Base-by-base conservation (phyloP, 106 monocot species). In the Dioscorea alata region DNA sequence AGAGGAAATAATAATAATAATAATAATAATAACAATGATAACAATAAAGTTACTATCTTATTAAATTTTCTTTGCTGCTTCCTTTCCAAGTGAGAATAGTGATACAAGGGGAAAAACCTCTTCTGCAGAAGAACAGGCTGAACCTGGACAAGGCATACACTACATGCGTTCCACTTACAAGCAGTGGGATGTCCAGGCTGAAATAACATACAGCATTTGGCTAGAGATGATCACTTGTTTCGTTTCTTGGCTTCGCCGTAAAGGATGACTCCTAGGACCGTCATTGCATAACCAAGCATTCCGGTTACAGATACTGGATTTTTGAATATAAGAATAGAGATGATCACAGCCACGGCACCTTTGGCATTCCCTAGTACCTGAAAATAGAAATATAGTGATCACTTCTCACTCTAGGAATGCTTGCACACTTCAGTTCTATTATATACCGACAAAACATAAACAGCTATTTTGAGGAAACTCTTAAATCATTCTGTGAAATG, bases 281-380 rank as follows among this genome's bases (percentile, higher is more conserved):
- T 91, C 24, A 94, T 79, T 2, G 74, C 71, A 67, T 90, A 94
- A 57, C 94, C 94, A 23, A 88, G 83, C 90, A 94, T 90, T 32
- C 94, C 94, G 18, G 85, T 85, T 4, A 90, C 62, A 0, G 94
- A 90, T 12, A 94, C 88, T 1, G 94, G 94, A 33, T 94, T 94
- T 51, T 60, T 85, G 64, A 94, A 94, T 73, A 94, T 85, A 49
- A 90, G 64, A 50, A 94, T 90, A 21, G 94, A 94, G n/a, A 94
- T 70, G 0, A 94, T 90, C 51, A 94, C 94, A 4, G 90, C 94
- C 0, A 94, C 85, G 32, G 94, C 94, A 13, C 94, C 94, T 77
- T 94, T 94, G 13, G 94, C 90, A 78, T 94, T 94, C 60, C 94
- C 94, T 35, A 94, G 90, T 63, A 94, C 94, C 94, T 94, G 65